phyloP scores from a whole-genome alignment of 352 stramenopile species.

The Phytophthora nicotianae region DNA sequence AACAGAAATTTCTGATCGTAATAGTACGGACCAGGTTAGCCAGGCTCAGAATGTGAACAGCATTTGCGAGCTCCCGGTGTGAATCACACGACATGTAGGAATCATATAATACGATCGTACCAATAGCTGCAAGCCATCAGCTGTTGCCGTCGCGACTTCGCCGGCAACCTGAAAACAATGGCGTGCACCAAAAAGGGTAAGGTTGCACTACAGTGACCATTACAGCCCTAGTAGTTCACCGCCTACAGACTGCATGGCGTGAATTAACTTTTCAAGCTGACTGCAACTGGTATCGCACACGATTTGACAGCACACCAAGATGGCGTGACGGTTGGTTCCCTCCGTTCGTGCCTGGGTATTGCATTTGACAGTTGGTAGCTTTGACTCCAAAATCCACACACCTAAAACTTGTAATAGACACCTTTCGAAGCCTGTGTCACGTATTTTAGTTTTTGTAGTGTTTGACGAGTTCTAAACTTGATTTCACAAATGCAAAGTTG shows the following conservation, averaged over 20 bases:
- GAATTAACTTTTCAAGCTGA: neutral
- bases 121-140: neutral
- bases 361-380: too few species aligned
- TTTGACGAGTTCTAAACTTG: too few species aligned
- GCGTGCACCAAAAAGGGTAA: conserved; percentile 5
- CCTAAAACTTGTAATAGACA: too few species aligned
- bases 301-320: neutral
- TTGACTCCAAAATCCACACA: too few species aligned
- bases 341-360: too few species aligned
- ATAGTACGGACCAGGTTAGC: conserved; percentile 8
- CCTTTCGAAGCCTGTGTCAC: too few species aligned
- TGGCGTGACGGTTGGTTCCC: neutral
- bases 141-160: conserved; percentile 8
- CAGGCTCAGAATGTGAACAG: too few species aligned
- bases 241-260: neutral
- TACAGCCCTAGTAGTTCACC: too few species aligned
- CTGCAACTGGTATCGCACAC: neutral
- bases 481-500: too few species aligned
- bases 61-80: too few species aligned
- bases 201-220: neutral
- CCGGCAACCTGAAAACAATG: neutral
- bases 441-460: too few species aligned
- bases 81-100: too few species aligned
- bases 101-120: neutral
- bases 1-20: conserved; percentile 8